phyloP scores from a whole-genome alignment of 2,329 filamentous ascomycete genomes.

The Penicillium griseofulvum region DNA sequence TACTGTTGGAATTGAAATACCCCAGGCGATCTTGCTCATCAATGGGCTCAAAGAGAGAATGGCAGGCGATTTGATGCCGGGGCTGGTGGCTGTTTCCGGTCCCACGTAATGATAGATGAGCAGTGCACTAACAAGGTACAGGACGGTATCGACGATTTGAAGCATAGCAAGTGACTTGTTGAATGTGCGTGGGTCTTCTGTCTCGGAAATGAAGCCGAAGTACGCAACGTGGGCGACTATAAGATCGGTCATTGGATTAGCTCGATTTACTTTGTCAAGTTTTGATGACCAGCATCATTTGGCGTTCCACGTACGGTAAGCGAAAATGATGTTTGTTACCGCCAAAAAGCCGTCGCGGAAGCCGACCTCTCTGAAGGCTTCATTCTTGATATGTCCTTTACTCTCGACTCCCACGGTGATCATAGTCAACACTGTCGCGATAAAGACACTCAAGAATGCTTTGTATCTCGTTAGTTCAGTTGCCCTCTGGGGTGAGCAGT shows the following conservation, averaged over 20 bases:
- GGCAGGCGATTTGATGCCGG: conserved; percentile 60
- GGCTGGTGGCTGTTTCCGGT: conserved; percentile 27
- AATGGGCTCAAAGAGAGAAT: conserved; percentile 58
- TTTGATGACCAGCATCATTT: not conserved
- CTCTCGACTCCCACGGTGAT: conserved; percentile 59
- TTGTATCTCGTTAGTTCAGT: conserved; percentile 1
- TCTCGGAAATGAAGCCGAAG: conserved; percentile 64
- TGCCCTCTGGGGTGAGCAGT: not conserved
- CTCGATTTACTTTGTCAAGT: not conserved
- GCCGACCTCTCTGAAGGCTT: conserved; percentile 40
- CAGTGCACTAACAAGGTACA: conserved; percentile 65
- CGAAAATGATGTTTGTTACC: conserved; percentile 67
- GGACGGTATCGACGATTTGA: conserved; percentile 58
- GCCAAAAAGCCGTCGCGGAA: conserved; percentile 59
- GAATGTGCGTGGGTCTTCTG: conserved; percentile 60
- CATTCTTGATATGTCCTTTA: conserved; percentile 37
- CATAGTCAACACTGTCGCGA: conserved; percentile 65
- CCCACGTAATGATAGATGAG: conserved; percentile 68
- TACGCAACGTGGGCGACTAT: conserved; percentile 61
- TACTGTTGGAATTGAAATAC: conserved; percentile 63
- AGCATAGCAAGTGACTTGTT: conserved; percentile 62
- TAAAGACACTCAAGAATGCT: conserved; percentile 62
- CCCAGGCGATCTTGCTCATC: conserved; percentile 64
- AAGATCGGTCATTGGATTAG: not conserved
- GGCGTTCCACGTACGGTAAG: conserved; percentile 51